Evolutionary conservation across 768 basidiomycete species (phyloP).

Genomic region (Boletus tylopilopsis): DNA sequence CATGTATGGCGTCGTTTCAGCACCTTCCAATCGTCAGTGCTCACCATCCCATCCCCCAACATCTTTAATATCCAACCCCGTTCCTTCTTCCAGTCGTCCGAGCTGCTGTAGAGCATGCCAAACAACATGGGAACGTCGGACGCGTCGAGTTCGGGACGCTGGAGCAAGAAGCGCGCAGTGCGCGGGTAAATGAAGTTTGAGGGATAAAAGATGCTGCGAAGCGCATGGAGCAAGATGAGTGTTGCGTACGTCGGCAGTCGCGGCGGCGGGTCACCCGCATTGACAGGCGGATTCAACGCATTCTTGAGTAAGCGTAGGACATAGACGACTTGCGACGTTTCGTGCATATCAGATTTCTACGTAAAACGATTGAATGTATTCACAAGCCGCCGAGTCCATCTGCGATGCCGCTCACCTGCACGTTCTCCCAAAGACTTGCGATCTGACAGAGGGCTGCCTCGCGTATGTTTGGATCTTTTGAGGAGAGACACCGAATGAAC

Average conservation of each 20-base stretch:
- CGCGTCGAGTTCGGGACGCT: slow-evolving; percentile 77
- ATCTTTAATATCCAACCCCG: slow-evolving; percentile 86
- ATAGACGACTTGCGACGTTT: slow-evolving; percentile 68
- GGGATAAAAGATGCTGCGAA: slow-evolving; percentile 82
- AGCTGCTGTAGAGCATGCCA: slow-evolving; percentile 75
- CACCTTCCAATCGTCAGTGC: slow-evolving; percentile 76
- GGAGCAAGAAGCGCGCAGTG: slow-evolving; percentile 83
- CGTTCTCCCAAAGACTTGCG: slow-evolving; percentile 50
- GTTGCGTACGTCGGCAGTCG: slow-evolving; percentile 77
- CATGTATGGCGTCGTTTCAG: slow-evolving; percentile 81
- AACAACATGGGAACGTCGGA: slow-evolving; percentile 91
- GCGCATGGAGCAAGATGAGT: slow-evolving; percentile 77
- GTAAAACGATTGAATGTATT: background rate
- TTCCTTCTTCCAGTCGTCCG: slow-evolving; percentile 82
- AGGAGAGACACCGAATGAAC: slow-evolving; percentile 68
- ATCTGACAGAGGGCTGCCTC: slow-evolving; percentile 59
- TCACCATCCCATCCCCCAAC: slow-evolving; percentile 75
- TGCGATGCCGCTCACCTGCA: slow-evolving; percentile 51
- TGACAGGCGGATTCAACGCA: slow-evolving; percentile 3
- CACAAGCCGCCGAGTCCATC: background rate
- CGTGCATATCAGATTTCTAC: slow-evolving; percentile 67
- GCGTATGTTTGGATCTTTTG: slow-evolving; percentile 58
- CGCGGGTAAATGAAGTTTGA: slow-evolving; percentile 86
- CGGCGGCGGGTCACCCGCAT: slow-evolving; percentile 49
- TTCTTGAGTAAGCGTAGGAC: slow-evolving; percentile 47